Percentiles rank a stretch among this genome's conserved stretches.
phyloP scores from a whole-genome alignment of 1,284 basidiomycete genomes.

The Ceratobasidium sp. region DNA sequence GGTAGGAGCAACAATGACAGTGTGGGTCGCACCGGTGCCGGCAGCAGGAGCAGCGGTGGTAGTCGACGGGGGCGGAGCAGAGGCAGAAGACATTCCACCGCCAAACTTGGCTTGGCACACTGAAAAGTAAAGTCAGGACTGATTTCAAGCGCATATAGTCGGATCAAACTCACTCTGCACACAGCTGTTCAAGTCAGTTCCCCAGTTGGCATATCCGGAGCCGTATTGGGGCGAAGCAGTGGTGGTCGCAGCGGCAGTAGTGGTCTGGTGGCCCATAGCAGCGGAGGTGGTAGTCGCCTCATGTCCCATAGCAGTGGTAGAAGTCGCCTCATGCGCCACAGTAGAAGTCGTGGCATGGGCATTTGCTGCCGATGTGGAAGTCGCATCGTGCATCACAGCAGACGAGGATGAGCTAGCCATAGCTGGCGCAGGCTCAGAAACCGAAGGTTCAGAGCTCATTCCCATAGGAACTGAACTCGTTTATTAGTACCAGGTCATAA shows the following conservation, averaged over 20 bases:
- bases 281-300: slow-evolving; percentile 35
- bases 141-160: neutral
- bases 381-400: slow-evolving; percentile 43
- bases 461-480: slow-evolving; percentile 7
- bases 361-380: slow-evolving; percentile 48
- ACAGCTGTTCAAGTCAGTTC: slow-evolving; percentile 62
- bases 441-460: slow-evolving; percentile 24
- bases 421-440: slow-evolving; percentile 27
- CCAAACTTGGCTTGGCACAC: slow-evolving; percentile 70
- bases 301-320: slow-evolving; percentile 20
- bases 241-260: slow-evolving; percentile 45
- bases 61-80: slow-evolving; percentile 53
- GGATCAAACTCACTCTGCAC: slow-evolving; percentile 63
- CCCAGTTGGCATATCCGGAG: slow-evolving; percentile 67
- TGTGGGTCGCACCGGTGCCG: slow-evolving; percentile 63
- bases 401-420: slow-evolving; percentile 35
- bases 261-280: slow-evolving; percentile 38
- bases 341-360: neutral
- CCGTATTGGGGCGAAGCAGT: slow-evolving; percentile 62
- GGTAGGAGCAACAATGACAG: slow-evolving; percentile 73
- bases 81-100: slow-evolving; percentile 52
- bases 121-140: slow-evolving; percentile 46
- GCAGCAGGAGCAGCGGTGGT: slow-evolving; percentile 46
- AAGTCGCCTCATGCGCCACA: slow-evolving; percentile 15
- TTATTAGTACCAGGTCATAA: neutral